These are phyloP conservation scores for Erythrophleum ivorense DNA, from an alignment of 331 rosid species.

Conservation along the genomic window DNA sequence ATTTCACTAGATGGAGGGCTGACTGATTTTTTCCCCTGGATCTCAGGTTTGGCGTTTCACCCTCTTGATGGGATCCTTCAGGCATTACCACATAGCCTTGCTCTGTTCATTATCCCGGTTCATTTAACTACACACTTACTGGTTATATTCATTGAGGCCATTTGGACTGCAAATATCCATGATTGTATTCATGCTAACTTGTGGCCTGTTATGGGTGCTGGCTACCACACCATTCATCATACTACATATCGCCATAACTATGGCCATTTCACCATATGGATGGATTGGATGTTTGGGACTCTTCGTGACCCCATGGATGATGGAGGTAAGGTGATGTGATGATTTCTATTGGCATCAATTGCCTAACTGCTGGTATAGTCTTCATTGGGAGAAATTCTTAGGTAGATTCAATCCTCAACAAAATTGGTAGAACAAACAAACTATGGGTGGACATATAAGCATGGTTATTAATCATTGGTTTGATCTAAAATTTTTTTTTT, in stretches of 20 bases:
- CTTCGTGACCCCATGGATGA: constrained; percentile 1
- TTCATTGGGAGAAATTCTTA: neutral
- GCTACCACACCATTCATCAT: constrained; percentile 23
- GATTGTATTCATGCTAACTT: constrained; percentile 22
- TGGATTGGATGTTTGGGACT: constrained; percentile 24
- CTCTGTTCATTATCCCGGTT: constrained; percentile 3
- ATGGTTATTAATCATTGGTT: neutral
- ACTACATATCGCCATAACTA: constrained; percentile 27
- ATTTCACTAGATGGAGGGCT: neutral
- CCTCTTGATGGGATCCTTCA: constrained; percentile 32
- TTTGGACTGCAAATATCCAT: constrained; percentile 24
- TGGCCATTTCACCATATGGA: constrained; percentile 21
- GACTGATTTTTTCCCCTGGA: neutral
- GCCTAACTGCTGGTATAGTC: neutral
- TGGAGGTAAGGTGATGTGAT: constrained; percentile 12
- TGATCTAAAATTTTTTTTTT: neutral
- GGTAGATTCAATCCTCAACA: neutral
- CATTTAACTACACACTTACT: constrained; percentile 8
- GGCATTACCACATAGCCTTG: constrained; percentile 16
- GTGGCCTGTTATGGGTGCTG: constrained; percentile 26
- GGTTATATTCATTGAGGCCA: neutral
- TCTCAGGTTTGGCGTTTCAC: constrained; percentile 22
- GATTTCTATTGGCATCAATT: neutral
- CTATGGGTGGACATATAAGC: neutral
- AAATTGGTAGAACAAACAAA: neutral